Conservation (phyloP, 1,284 basidiomycete genomes). For the Ustilago trichophora region DNA sequence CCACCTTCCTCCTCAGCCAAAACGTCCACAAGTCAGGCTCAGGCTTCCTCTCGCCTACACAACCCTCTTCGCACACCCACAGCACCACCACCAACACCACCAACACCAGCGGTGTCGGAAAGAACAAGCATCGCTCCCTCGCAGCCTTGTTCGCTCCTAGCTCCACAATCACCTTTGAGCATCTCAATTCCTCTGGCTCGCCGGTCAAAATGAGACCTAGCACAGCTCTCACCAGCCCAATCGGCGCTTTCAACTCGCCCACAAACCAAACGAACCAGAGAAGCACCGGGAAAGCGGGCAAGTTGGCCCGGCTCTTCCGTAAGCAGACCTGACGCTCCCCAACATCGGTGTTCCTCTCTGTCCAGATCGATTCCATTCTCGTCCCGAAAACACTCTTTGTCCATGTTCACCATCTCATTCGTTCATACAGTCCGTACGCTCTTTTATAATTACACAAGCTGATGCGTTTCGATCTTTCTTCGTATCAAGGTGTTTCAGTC, state of each 20-base stretch:
- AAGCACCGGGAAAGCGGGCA: constrained; percentile 5
- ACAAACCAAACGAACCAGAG: constrained; percentile 1
- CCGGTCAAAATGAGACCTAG: background rate
- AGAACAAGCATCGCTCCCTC: constrained; percentile 13
- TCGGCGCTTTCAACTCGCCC: too few species aligned
- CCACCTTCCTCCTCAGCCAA: constrained; percentile 32
- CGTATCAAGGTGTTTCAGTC: too few species aligned
- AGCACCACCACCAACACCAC: background rate
- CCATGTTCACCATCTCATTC: too few species aligned
- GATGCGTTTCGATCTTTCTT: too few species aligned
- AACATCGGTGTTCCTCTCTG: too few species aligned
- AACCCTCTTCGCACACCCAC: background rate
- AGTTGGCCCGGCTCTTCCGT: constrained; percentile 20
- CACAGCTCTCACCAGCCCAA: too few species aligned
- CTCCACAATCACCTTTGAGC: background rate
- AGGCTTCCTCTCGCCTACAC: constrained; percentile 21
- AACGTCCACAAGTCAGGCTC: constrained; percentile 19
- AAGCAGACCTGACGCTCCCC: constrained; percentile 6
- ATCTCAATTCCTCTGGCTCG: background rate
- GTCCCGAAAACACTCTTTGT: too few species aligned
- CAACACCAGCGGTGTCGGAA: background rate
- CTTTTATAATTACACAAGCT: too few species aligned
- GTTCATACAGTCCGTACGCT: too few species aligned
- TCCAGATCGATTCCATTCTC: too few species aligned
- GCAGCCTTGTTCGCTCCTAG: constrained; percentile 18